Evolutionary conservation across 495 filamentous ascomycete species (phyloP).

Genomic region (Jackrogersella multiformis): DNA sequence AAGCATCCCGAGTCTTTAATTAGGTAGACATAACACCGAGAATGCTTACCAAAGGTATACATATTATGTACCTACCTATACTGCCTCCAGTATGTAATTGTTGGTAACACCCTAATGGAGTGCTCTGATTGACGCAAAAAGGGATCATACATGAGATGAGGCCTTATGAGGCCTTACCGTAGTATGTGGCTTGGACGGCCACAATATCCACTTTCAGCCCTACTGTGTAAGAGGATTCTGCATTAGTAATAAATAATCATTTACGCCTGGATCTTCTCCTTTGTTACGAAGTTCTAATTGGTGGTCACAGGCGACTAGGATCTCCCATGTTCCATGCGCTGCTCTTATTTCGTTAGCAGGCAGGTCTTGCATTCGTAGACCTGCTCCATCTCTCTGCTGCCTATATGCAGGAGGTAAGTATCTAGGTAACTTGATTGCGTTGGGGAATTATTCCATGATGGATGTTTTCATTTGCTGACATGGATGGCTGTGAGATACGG

Average conservation of each 20-base stretch:
- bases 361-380: conserved; percentile 3
- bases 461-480: conserved; percentile 6
- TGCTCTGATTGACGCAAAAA: too few species aligned
- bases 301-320: conserved; percentile 1
- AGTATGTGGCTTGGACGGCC: not conserved
- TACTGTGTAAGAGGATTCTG: not conserved
- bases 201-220: conserved; percentile 7
- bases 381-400: conserved; percentile 10
- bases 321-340: not conserved
- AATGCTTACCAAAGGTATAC: not conserved
- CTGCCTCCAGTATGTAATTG: not conserved
- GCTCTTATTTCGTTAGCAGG: conserved; percentile 4
- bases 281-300: not conserved
- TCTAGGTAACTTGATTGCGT: not conserved
- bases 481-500: not conserved
- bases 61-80: not conserved
- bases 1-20: too few species aligned
- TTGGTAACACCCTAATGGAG: not conserved
- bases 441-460: not conserved
- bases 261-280: not conserved
- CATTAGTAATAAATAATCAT: conserved; percentile 1
- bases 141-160: too few species aligned
- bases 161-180: too few species aligned
- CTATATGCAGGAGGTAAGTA: not conserved
- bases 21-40: not conserved